These are phyloP conservation scores for Trichocladium uniseriatum DNA, from an alignment of 495 filamentous ascomycete genomes.

Conservation along the genomic window DNA sequence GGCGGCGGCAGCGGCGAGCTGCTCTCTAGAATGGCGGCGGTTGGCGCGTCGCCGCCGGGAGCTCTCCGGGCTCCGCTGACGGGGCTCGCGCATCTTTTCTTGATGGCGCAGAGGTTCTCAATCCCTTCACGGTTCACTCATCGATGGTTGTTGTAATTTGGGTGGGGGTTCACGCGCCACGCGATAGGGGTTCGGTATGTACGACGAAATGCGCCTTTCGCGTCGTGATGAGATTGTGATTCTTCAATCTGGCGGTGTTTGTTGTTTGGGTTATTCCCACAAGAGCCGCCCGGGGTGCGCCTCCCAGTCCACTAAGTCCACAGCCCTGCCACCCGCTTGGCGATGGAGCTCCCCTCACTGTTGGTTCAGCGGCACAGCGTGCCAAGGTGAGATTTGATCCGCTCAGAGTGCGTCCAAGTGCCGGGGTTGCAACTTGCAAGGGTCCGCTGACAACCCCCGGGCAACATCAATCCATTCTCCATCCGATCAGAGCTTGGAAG, in stretches of 20 bases:
- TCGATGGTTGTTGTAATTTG: slow-evolving; percentile 7
- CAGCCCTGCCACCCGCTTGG: not conserved
- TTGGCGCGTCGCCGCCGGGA: slow-evolving; percentile 41
- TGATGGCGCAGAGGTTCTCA: slow-evolving; percentile 7
- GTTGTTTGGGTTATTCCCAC: slow-evolving; percentile 2
- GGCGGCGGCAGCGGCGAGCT: slow-evolving; percentile 31
- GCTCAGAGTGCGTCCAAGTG: not conserved
- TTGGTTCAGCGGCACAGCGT: not conserved
- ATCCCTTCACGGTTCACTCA: slow-evolving; percentile 19
- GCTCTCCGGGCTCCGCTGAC: slow-evolving; percentile 42
- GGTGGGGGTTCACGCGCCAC: slow-evolving; percentile 11
- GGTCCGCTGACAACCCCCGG: not conserved
- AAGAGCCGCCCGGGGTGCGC: not conserved
- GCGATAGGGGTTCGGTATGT: not conserved
- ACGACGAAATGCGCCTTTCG: not conserved
- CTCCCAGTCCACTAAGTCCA: not conserved
- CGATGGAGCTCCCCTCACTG: not conserved
- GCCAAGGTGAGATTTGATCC: not conserved
- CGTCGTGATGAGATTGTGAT: not conserved
- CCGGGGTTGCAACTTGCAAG: not conserved
- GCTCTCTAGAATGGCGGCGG: slow-evolving; percentile 37
- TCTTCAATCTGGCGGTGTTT: slow-evolving; percentile 2
- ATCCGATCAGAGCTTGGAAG: slow-evolving; percentile 1
- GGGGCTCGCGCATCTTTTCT: slow-evolving; percentile 37
- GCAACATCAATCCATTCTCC: not conserved